phyloP scores from a whole-genome alignment of 306 rosid species.

The Corylus americana region DNA sequence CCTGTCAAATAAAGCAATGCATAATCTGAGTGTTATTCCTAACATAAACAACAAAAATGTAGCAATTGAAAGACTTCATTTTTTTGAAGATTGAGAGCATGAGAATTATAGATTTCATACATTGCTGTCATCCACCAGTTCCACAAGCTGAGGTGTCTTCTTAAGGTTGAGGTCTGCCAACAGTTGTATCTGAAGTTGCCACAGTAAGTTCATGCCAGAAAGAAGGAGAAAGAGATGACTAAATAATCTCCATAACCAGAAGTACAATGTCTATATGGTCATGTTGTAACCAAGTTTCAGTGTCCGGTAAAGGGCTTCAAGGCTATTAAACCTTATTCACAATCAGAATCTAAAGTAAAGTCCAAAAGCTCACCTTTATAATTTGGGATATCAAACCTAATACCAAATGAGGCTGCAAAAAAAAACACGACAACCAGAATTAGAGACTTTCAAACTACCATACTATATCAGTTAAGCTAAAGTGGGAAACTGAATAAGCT shows the following conservation, averaged over 20 bases:
- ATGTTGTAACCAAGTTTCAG: background rate
- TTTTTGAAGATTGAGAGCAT: conserved; percentile 7
- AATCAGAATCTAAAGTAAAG: conserved; percentile 15
- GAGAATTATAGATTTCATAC: conserved; percentile 37
- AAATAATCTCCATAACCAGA: conserved; percentile 21
- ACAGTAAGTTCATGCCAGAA: conserved; percentile 23
- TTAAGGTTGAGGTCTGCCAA: conserved; percentile 93
- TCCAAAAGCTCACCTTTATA: conserved; percentile 71
- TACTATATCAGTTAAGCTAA: conserved; percentile 5
- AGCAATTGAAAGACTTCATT: conserved; percentile 11
- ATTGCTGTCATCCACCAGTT: conserved; percentile 80
- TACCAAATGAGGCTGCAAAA: conserved; percentile 89
- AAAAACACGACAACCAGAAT: conserved; percentile 30
- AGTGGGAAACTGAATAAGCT: conserved; percentile 9
- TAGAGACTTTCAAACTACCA: conserved; percentile 15
- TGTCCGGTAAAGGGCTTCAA: conserved; percentile 8
- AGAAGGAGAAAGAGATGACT: conserved; percentile 14
- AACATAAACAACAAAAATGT: conserved; percentile 1
- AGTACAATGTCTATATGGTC: background rate
- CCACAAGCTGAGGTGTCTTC: conserved; percentile 97
- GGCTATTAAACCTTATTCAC: conserved; percentile 16
- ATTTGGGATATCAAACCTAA: conserved; percentile 95
- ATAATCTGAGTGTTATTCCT: conserved; percentile 20
- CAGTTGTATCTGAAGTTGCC: conserved; percentile 79
- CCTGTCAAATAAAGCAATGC: conserved; percentile 48